Percentiles rank a stretch among this genome's conserved stretches.
Evolutionary conservation across 441 rosid species (phyloP).

Genomic region (Erodium texanum): DNA sequence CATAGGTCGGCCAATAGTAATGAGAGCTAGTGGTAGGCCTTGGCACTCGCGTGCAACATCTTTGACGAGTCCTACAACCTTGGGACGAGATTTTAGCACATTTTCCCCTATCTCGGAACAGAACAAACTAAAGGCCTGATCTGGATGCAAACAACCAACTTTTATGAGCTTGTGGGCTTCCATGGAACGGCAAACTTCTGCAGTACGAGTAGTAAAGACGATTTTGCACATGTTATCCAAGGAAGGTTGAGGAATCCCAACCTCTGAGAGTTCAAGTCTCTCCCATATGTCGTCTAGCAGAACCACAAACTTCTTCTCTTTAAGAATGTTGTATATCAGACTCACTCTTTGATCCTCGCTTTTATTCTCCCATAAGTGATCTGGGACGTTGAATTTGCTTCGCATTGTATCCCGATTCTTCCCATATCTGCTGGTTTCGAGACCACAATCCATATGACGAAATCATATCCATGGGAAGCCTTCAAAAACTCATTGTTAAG

Average conservation of each 20-base stretch:
- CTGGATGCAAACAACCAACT: background rate
- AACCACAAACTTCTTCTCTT: slow-evolving; percentile 10
- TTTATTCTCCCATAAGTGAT: slow-evolving; percentile 15
- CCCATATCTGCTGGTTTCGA: slow-evolving; percentile 17
- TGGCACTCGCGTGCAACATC: background rate
- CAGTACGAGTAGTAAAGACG: slow-evolving; percentile 19
- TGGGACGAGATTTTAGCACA: background rate
- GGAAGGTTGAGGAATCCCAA: slow-evolving; percentile 21
- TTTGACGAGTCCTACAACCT: background rate
- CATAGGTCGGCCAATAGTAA: background rate
- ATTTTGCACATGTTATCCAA: slow-evolving; percentile 4
- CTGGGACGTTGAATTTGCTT: slow-evolving; percentile 19
- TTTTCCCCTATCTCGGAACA: background rate
- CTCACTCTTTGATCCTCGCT: slow-evolving; percentile 7
- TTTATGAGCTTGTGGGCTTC: background rate
- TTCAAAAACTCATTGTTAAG: too few species aligned
- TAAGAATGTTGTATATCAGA: background rate
- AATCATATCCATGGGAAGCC: too few species aligned
- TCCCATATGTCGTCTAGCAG: slow-evolving; percentile 27
- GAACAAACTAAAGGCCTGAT: background rate
- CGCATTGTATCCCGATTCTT: slow-evolving; percentile 31
- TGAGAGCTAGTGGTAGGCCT: background rate
- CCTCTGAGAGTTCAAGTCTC: slow-evolving; percentile 10
- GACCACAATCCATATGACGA: too few species aligned
- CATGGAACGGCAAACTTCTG: slow-evolving; percentile 4